Base-by-base conservation (phyloP, 208 protist genomes). In the Acanthamoeba royreba region DNA sequence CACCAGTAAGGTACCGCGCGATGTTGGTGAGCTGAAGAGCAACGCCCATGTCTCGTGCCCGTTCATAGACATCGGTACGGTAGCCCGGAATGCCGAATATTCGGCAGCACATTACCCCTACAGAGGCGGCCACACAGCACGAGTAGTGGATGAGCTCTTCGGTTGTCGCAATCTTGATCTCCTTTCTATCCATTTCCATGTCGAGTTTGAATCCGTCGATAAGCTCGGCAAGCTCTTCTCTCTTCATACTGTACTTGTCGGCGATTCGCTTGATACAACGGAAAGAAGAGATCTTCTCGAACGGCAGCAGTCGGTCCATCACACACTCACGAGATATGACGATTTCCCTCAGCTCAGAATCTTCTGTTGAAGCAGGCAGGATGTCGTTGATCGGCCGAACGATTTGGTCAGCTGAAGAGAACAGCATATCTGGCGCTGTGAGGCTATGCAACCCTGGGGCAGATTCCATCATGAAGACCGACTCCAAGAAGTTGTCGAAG, bases 21-120 rank as follows among this genome's bases (percentile, higher is more conserved):
- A 83, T 83, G 72, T 83, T 83, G 72, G 72, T 83, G 43, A 83
- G 72, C 72, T 83, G 72, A n/a, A 83, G 72, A 4, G 72, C 72
- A 43, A 83, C 52, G 35, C 72, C 72, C 72, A 83, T 83, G 72
- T 83, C 72, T 19, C 72, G 72, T 4, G 72, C 72, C 1, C 72
- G 72, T 31, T 83, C 42, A 31, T 83, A 83, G 72, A 83, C 72
- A 31, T 83, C 72, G 72, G 72, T 52, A 43, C 72, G 72, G 19
- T 52, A 22, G 35, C 72, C 35, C 0, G 72, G 72, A 52, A 83
- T 83, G 40, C 19, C 17, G 25, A 83, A 83, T 25, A 83, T 83
- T 22, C 72, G 72, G 42, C 72, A 83, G 72, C 72, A 83, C 72
- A 83, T 83, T 38, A 83, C 72, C 25, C 72, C 72, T 28, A 83